Conservation (phyloP, 2,329 filamentous ascomycete species). For the Cladophialophora yegresii region DNA sequence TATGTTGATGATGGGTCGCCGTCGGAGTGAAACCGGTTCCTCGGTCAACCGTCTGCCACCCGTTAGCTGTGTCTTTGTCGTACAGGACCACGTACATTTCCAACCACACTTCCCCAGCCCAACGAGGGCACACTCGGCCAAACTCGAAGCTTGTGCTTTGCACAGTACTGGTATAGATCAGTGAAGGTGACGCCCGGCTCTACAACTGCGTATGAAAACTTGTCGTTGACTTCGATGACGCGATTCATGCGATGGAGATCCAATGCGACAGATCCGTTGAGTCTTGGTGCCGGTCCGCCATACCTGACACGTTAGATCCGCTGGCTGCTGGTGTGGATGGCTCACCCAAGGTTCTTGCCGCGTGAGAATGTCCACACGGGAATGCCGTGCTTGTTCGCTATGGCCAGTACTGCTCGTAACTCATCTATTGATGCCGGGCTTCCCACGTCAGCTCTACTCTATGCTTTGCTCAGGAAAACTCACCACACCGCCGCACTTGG, state of each 20-base stretch:
- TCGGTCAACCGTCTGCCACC: slow-evolving; percentile 47
- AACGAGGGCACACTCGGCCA: slow-evolving; percentile 55
- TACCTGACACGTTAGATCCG: slow-evolving; percentile 43
- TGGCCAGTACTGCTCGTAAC: slow-evolving; percentile 26
- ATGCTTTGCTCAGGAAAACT: neutral
- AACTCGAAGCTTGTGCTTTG: slow-evolving; percentile 44
- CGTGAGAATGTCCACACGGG: slow-evolving; percentile 35
- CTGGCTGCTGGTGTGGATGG: neutral
- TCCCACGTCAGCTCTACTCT: neutral
- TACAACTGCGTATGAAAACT: slow-evolving; percentile 41
- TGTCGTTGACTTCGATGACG: slow-evolving; percentile 41
- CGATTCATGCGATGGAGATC: slow-evolving; percentile 46
- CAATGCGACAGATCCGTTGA: slow-evolving; percentile 50
- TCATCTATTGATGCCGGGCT: slow-evolving; percentile 26
- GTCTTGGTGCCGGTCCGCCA: slow-evolving; percentile 52
- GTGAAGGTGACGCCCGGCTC: slow-evolving; percentile 53
- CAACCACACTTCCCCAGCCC: slow-evolving; percentile 54
- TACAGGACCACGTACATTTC: slow-evolving; percentile 42
- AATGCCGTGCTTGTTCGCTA: slow-evolving; percentile 31
- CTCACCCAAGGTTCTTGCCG: slow-evolving; percentile 35
- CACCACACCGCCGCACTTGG: slow-evolving; percentile 29
- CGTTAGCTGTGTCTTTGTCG: slow-evolving; percentile 4
- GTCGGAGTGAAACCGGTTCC: slow-evolving; percentile 43
- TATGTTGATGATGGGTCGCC: slow-evolving; percentile 51
- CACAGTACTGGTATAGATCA: slow-evolving; percentile 49